Conservation (phyloP, 2,329 filamentous ascomycete genomes). For the Clarireedia sp. region DNA sequence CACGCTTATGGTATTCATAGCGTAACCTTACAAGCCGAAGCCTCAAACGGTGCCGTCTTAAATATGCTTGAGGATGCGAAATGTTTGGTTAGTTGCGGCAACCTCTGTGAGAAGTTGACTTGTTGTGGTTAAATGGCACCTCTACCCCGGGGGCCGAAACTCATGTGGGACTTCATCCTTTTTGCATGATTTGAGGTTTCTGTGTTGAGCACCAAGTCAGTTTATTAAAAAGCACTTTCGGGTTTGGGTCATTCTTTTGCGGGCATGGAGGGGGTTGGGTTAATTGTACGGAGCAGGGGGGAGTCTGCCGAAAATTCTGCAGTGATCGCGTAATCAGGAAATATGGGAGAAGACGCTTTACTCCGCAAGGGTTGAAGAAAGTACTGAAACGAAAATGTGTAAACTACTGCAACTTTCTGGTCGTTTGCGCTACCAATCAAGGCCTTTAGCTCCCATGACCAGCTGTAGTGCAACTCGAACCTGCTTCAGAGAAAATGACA, state of each 20-base stretch:
- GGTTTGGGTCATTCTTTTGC: neutral
- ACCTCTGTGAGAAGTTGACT: conserved; percentile 17
- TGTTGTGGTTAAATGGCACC: conserved; percentile 27
- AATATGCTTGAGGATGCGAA: conserved; percentile 7
- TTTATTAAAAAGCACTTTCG: neutral
- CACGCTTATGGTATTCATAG: conserved; percentile 69
- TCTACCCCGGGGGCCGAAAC: neutral
- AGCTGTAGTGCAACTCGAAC: too few species aligned
- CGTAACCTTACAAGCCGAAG: conserved; percentile 61
- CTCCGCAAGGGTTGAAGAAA: too few species aligned
- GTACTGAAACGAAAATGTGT: too few species aligned
- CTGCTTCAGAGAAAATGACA: too few species aligned
- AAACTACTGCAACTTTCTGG: too few species aligned
- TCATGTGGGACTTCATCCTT: neutral
- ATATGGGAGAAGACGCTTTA: too few species aligned
- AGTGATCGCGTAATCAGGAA: too few species aligned
- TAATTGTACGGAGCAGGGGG: too few species aligned
- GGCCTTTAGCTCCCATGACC: too few species aligned
- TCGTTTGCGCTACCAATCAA: too few species aligned
- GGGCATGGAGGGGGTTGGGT: neutral
- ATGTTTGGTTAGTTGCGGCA: conserved; percentile 19
- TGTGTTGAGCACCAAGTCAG: neutral
- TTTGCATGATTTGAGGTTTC: neutral
- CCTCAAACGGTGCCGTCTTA: conserved; percentile 20
- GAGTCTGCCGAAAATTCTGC: too few species aligned